Evolutionary conservation across 129 eudicot species (phyloP), one percentile per base, ranked within the genome.

Genomic region (Centrapalus pauciflorus): DNA sequence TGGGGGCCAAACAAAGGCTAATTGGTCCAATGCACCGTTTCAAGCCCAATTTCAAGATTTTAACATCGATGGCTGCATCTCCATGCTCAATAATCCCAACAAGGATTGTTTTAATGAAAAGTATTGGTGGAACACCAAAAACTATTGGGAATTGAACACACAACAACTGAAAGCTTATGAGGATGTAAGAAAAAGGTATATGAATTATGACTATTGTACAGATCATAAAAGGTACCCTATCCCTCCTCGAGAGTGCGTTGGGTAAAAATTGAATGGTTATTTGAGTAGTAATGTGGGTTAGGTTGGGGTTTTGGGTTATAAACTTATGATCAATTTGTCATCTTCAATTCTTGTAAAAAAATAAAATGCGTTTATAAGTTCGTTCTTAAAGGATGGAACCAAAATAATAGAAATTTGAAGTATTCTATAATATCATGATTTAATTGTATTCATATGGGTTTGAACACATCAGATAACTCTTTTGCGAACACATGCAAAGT

Each of bases 121-220:
- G 2, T 71, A 73, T 37, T 76, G 84, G 84, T 91, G 97, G 97
- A 91, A 85, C 41, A 2, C 30, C 0, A 21, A 48, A 52, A 70
- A 69, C 1, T 83, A 61, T 19, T 71, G 75, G 80, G 56, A 51
- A 8, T 58, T 91, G 33, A 35, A 57, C 25, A 0, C 35, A 0
- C 35, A 29, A 10, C 79, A 84, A 71, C 49, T 55, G 8, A 59
- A 16, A 50, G 50, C 24, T 24, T 84, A 61, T 12, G 65, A 72
- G 23, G 23, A 60, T 20, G 80, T 55, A 13, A 87, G 68, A 48
- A 17, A 25, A 4, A 72, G 71, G 17, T 79, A 80, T 64, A 62
- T 81, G 79, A 80, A 3, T 40, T 91, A 87, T 75, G 86, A 91
- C 43, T 91, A 91, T 67, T 91, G 97, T 67, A 8, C 16, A 19